Conservation (phyloP, 345 rosid genomes). For the Brassica nigra region DNA sequence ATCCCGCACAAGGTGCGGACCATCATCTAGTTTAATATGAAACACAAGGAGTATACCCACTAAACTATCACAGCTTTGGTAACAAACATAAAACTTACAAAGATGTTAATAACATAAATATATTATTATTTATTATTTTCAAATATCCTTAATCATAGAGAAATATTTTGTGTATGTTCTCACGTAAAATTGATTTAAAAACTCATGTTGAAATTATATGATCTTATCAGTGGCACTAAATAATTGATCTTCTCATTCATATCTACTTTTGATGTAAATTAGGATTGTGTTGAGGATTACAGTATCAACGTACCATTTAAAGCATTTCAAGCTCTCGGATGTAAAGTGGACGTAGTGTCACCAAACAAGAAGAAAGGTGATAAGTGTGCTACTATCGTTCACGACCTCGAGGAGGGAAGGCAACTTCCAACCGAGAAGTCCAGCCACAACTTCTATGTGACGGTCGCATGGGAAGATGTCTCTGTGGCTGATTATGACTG, state of each 20-base stretch:
- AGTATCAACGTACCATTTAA: constrained; percentile 50
- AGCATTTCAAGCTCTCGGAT: constrained; percentile 55
- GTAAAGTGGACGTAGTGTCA: constrained; percentile 50
- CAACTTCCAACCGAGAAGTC: constrained; percentile 50
- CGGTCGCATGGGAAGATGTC: constrained; percentile 47
- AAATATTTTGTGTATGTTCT: background rate
- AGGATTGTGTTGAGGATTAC: constrained; percentile 60
- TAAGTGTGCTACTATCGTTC: constrained; percentile 47
- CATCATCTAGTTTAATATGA: no score
- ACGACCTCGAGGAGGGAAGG: constrained; percentile 49
- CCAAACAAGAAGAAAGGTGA: constrained; percentile 58
- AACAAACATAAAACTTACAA: background rate
- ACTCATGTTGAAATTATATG: background rate
- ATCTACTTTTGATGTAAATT: constrained; percentile 1
- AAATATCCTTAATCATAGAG: no score
- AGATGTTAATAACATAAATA: background rate
- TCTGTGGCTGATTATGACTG: constrained; percentile 49
- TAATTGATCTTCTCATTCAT: background rate
- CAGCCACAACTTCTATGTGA: constrained; percentile 51
- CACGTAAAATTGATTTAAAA: background rate
- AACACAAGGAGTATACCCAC: background rate
- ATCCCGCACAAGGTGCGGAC: no score
- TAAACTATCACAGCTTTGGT: background rate
- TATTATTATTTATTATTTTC: background rate
- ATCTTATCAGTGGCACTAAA: background rate